A percentile compares a stretch with the other conserved stretches of the same genome.
Conservation (phyloP, 2,329 filamentous ascomycete species). For the Aspergillus melleus region DNA sequence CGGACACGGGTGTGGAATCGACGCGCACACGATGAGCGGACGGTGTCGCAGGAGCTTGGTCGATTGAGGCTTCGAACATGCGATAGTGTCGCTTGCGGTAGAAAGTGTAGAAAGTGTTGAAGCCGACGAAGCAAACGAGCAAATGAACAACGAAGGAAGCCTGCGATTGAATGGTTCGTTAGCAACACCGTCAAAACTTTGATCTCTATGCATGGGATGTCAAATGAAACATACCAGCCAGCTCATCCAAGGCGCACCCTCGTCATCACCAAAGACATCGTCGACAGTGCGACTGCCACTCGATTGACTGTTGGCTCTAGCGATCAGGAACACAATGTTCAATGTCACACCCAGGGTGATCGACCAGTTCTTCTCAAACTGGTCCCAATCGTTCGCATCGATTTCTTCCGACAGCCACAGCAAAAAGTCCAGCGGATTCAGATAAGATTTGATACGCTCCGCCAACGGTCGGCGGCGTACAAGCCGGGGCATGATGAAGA, state of each 20-base stretch:
- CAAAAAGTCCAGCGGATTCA: constrained; percentile 86
- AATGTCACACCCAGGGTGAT: constrained; percentile 71
- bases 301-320: constrained; percentile 71
- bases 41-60: constrained; percentile 72
- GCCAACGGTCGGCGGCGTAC: constrained; percentile 76
- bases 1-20: constrained; percentile 74
- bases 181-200: background rate
- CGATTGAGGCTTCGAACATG: constrained; percentile 83
- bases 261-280: constrained; percentile 80
- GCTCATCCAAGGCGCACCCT: constrained; percentile 63
- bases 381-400: constrained; percentile 88
- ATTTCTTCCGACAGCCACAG: constrained; percentile 92
- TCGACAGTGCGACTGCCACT: constrained; percentile 57
- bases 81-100: constrained; percentile 81
- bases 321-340: constrained; percentile 79
- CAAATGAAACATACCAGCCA: constrained; percentile 57
- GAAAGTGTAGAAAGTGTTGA: constrained; percentile 82
- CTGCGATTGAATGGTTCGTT: constrained; percentile 43
- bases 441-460: constrained; percentile 75
- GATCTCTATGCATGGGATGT: background rate
- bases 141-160: constrained; percentile 69
- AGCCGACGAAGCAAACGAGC: constrained; percentile 64
- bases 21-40: constrained; percentile 87
- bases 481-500: constrained; percentile 69
- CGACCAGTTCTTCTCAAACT: constrained; percentile 69